A percentile compares a stretch with the other conserved stretches of the same genome.
Conservation (phyloP, 1,139 yeast species). For the Suhomyces yuchorum region DNA sequence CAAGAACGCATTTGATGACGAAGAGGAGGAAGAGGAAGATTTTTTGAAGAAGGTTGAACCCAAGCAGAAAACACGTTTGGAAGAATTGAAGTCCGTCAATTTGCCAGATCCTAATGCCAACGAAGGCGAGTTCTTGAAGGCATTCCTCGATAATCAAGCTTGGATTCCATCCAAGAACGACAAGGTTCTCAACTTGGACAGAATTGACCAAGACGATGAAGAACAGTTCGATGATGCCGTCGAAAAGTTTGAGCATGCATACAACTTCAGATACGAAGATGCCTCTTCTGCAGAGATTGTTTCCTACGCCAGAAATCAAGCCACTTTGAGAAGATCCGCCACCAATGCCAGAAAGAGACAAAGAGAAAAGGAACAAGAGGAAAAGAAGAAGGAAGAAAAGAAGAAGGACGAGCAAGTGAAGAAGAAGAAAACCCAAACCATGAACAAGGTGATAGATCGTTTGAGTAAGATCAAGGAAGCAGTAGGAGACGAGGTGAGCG, state of each 20-base stretch:
- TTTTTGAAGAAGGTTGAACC: constrained; percentile 59
- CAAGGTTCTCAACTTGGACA: constrained; percentile 57
- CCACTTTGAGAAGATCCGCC: constrained; percentile 82
- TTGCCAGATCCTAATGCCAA: constrained; percentile 73
- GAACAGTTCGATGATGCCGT: constrained; percentile 91
- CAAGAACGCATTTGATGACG: constrained; percentile 60
- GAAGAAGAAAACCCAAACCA: constrained; percentile 73
- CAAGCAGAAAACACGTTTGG: constrained; percentile 14
- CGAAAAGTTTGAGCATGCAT: constrained; percentile 87
- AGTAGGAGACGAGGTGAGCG: constrained; percentile 74
- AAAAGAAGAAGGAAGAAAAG: constrained; percentile 51
- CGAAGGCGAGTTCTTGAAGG: constrained; percentile 68
- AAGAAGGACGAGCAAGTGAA: constrained; percentile 64
- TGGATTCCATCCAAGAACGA: constrained; percentile 78
- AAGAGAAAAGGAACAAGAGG: constrained; percentile 70
- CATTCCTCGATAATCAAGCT: constrained; percentile 74
- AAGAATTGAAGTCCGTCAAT: constrained; percentile 22
- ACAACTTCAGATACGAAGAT: constrained; percentile 93
- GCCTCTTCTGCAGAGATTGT: constrained; percentile 88
- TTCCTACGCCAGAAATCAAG: constrained; percentile 95
- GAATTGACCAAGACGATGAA: constrained; percentile 65
- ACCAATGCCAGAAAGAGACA: constrained; percentile 76
- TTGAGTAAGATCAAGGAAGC: constrained; percentile 77
- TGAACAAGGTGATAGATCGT: constrained; percentile 77
- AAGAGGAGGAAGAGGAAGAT: constrained; percentile 46